phyloP scores from a whole-genome alignment of 1,139 yeast genomes.

The Yamadazyma taylorii region DNA sequence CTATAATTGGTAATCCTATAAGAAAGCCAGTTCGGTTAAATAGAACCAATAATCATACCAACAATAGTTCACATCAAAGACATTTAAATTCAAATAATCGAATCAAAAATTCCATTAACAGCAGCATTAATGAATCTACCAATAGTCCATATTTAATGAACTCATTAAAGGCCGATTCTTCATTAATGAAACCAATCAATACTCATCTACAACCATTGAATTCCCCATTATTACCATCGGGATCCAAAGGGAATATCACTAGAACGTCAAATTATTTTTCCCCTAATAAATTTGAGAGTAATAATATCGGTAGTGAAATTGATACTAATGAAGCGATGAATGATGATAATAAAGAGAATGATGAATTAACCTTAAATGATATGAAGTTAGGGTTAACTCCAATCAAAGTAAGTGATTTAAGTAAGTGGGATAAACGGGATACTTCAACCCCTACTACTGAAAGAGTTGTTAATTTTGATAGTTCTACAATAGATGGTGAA shows the following conservation, averaged over 20 bases:
- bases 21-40: constrained; percentile 6
- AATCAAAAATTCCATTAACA: constrained; percentile 7
- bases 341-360: constrained; percentile 13
- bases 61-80: no score
- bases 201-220: constrained; percentile 31
- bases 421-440: constrained; percentile 10
- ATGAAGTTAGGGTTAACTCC: constrained; percentile 24
- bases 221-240: constrained; percentile 23
- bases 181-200: constrained; percentile 18
- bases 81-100: neutral
- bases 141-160: constrained; percentile 5
- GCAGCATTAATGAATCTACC: constrained; percentile 7
- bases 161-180: constrained; percentile 15
- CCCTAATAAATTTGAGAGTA: constrained; percentile 1
- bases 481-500: constrained; percentile 42
- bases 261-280: constrained; percentile 3
- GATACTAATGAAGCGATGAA: constrained; percentile 3
- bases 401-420: constrained; percentile 15
- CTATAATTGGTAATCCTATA: constrained; percentile 7
- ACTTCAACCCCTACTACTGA: constrained; percentile 18
- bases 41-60: constrained; percentile 2
- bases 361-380: constrained; percentile 1
- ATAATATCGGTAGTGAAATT: constrained; percentile 22
- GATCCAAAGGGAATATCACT: neutral
- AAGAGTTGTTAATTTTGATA: constrained; percentile 28